These are phyloP conservation scores for Hyphochytrium catenoides DNA, from an alignment of 352 stramenopile genomes.

Conservation along the genomic window DNA sequence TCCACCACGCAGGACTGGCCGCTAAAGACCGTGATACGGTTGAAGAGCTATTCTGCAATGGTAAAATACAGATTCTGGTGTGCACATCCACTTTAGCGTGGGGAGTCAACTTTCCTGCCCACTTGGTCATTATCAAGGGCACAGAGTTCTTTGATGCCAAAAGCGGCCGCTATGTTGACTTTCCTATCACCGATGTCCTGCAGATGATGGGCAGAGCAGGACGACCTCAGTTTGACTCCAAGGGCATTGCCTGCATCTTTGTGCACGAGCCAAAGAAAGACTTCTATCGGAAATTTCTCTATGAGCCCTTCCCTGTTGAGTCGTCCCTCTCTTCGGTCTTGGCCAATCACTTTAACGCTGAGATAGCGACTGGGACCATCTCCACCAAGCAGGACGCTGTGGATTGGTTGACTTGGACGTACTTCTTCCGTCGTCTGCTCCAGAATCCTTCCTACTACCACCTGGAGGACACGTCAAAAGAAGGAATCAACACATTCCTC, in stretches of 20 bases:
- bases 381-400: constrained; percentile 60
- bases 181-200: constrained; percentile 92
- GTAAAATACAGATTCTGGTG: constrained; percentile 88
- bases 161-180: constrained; percentile 83
- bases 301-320: constrained; percentile 91
- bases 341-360: constrained; percentile 87
- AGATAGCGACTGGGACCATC: constrained; percentile 78
- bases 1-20: constrained; percentile 78
- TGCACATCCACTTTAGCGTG: constrained; percentile 76
- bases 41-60: constrained; percentile 80
- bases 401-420: constrained; percentile 90
- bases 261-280: constrained; percentile 94
- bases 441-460: constrained; percentile 92
- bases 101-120: constrained; percentile 52
- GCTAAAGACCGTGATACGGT: constrained; percentile 80
- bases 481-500: constrained; percentile 28
- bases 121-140: constrained; percentile 94
- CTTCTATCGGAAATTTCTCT: constrained; percentile 94
- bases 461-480: constrained; percentile 21
- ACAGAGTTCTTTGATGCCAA: constrained; percentile 91
- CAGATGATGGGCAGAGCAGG: constrained; percentile 93
- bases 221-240: constrained; percentile 74
- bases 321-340: constrained; percentile 70
- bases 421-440: constrained; percentile 82
- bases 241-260: constrained; percentile 86